phyloP scores from a whole-genome alignment of 768 basidiomycete species.

The Goffeauzyma gilvescens region DNA sequence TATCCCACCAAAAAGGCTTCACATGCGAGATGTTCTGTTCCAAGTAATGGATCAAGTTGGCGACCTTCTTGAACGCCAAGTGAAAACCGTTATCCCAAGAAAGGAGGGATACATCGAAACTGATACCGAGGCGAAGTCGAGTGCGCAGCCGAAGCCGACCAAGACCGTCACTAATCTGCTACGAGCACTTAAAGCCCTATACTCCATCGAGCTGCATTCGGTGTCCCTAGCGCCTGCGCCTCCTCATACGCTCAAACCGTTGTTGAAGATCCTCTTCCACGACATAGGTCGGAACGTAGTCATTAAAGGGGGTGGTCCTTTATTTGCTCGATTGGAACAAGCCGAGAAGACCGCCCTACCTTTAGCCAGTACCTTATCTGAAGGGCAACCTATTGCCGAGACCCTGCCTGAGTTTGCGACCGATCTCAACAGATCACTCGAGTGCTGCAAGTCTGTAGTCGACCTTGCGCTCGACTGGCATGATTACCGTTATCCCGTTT shows the following conservation, averaged over 20 bases:
- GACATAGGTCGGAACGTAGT: constrained; percentile 7
- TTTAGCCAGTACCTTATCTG: no score
- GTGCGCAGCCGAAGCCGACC: no score
- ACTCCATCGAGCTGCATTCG: no score
- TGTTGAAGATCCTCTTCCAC: constrained; percentile 1
- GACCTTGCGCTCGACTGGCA: no score
- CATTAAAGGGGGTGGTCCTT: background rate
- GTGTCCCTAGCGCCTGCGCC: background rate
- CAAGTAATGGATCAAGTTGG: background rate
- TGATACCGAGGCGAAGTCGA: background rate
- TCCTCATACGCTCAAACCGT: background rate
- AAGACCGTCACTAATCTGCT: no score
- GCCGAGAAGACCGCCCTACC: no score
- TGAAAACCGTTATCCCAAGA: background rate
- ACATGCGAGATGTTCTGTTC: constrained; percentile 2
- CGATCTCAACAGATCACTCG: background rate
- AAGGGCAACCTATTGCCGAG: no score
- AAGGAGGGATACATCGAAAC: background rate
- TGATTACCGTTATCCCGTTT: no score
- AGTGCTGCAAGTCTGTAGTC: background rate
- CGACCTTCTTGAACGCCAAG: background rate
- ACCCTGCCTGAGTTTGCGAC: constrained; percentile 1
- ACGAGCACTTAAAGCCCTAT: no score
- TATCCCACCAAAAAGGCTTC: background rate
- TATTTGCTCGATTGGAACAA: no score